These are phyloP conservation scores for Capsicum rhomboideum DNA, from an alignment of 257 asterid genomes.

Conservation along the genomic window DNA sequence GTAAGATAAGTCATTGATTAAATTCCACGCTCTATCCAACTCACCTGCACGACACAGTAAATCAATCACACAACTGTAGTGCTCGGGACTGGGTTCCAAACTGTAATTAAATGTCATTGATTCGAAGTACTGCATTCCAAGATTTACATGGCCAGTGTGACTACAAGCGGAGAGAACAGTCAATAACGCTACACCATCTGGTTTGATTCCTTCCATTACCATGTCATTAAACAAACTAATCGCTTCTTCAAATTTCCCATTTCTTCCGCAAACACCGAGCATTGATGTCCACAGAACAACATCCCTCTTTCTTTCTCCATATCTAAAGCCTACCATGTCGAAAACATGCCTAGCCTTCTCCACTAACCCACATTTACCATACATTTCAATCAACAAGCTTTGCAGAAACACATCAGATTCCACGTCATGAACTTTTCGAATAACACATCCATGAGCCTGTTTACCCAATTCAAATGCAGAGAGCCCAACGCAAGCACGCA, in stretches of 20 bases:
- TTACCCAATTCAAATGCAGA: conserved; percentile 49
- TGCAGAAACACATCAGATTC: conserved; percentile 52
- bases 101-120: conserved; percentile 50
- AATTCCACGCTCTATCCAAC: conserved; percentile 53
- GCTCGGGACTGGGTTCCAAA: conserved; percentile 54
- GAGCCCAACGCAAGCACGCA: conserved; percentile 56
- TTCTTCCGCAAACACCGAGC: conserved; percentile 58
- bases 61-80: conserved; percentile 74
- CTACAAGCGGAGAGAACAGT: conserved; percentile 78
- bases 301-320: conserved; percentile 30
- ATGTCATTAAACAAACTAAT: conserved; percentile 44
- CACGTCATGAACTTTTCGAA: conserved; percentile 28
- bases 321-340: conserved; percentile 34
- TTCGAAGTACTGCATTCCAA: conserved; percentile 61
- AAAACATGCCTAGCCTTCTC: conserved; percentile 57
- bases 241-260: conserved; percentile 53
- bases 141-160: conserved; percentile 76
- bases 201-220: conserved; percentile 53
- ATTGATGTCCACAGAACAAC: conserved; percentile 82
- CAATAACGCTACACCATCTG: conserved; percentile 73
- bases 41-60: conserved; percentile 81
- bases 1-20: conserved; percentile 36
- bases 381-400: conserved; percentile 77
- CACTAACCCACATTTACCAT: conserved; percentile 69
- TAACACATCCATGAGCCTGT: conserved; percentile 50